Evolutionary conservation across 176 grass and related monocot genomes (phyloP).

Genomic region (Hyparrhenia diplandra): DNA sequence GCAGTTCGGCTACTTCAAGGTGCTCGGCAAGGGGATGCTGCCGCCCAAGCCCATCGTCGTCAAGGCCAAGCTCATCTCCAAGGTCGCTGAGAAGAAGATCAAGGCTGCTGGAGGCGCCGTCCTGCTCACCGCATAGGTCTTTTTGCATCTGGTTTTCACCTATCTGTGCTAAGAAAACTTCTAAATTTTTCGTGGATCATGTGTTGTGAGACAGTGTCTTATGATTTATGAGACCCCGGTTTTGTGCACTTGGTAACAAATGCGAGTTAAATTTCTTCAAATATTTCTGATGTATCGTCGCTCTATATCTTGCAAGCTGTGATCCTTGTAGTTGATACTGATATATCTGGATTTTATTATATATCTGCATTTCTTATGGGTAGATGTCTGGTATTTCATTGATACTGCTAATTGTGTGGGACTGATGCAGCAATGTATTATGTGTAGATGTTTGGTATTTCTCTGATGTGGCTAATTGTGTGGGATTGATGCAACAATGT

Average conservation of each 20-base stretch:
- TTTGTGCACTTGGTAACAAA: conserved; percentile 17
- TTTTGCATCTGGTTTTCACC: not conserved
- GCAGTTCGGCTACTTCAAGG: conserved; percentile 91
- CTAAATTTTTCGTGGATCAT: not conserved
- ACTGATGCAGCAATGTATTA: too few relatives aligned
- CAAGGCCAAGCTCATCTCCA: conserved; percentile 82
- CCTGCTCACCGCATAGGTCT: conserved; percentile 61
- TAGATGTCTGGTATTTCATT: not conserved
- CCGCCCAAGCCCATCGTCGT: conserved; percentile 62
- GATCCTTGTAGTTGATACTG: not conserved
- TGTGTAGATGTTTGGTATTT: too few relatives aligned
- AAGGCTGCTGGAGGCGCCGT: conserved; percentile 80
- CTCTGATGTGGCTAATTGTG: too few relatives aligned
- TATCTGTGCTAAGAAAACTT: conserved; percentile 25
- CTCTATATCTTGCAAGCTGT: not conserved
- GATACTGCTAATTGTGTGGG: not conserved
- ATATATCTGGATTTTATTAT: not conserved
- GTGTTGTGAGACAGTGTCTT: not conserved
- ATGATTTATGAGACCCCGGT: not conserved
- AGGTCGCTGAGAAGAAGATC: conserved; percentile 96
- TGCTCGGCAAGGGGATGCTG: conserved; percentile 71
- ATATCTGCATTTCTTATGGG: too few relatives aligned
- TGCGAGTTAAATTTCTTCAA: not conserved
- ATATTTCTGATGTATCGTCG: not conserved
- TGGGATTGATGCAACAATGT: too few relatives aligned